phyloP scores from a whole-genome alignment of 192 early-diverging fungal species.

The Chytriomyces sp. region DNA sequence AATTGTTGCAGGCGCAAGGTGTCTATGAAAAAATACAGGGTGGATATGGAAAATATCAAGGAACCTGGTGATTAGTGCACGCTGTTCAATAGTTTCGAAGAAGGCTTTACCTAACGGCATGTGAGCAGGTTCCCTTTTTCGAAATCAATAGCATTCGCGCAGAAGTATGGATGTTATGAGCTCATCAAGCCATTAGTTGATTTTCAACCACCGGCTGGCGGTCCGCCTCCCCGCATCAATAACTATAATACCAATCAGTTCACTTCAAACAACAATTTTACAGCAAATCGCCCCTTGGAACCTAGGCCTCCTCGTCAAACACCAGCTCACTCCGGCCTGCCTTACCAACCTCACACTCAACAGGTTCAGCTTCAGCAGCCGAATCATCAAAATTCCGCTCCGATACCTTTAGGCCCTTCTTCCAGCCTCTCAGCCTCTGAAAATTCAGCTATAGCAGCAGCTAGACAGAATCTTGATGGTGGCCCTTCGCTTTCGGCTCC shows the following conservation, averaged over 20 bases:
- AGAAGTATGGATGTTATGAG: slow-evolving; percentile 76
- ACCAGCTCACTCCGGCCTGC: too few species aligned
- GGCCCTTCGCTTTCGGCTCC: too few species aligned
- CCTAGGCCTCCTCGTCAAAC: too few species aligned
- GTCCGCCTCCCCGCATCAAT: too few species aligned
- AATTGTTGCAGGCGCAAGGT: slow-evolving; percentile 71
- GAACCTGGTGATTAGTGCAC: slow-evolving; percentile 69
- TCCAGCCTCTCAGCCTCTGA: not conserved
- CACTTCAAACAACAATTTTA: too few species aligned
- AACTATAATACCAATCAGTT: too few species aligned
- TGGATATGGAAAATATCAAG: slow-evolving; percentile 98
- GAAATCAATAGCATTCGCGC: slow-evolving; percentile 77
- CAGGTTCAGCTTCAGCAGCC: slow-evolving; percentile 55
- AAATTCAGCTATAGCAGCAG: not conserved
- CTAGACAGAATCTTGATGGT: too few species aligned
- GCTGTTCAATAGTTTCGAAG: not conserved
- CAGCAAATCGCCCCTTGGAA: too few species aligned
- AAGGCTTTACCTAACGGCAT: slow-evolving; percentile 12
- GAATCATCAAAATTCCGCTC: slow-evolving; percentile 31
- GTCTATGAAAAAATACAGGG: slow-evolving; percentile 96
- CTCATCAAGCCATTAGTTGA: slow-evolving; percentile 80
- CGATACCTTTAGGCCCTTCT: not conserved
- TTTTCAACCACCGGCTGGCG: slow-evolving; percentile 69
- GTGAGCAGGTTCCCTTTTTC: slow-evolving; percentile 80
- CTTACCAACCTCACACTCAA: slow-evolving; percentile 46